Evolutionary conservation across 129 eudicot genomes (phyloP).

Genomic region (Chrysanthemum lavandulifolium): DNA sequence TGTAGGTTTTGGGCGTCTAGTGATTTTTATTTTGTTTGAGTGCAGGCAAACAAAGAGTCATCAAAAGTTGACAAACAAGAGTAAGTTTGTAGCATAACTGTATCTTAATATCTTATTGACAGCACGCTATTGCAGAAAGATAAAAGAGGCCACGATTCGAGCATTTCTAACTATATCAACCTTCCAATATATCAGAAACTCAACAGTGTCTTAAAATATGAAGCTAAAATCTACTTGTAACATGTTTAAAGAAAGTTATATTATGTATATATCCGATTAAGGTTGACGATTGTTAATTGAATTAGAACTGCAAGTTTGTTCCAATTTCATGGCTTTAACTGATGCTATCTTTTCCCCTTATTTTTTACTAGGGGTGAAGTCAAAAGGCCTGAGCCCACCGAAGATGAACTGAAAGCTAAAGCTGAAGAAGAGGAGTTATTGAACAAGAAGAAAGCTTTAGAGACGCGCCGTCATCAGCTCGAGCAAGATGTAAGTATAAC

Average conservation of each 20-base stretch:
- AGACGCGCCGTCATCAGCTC: constrained; percentile 55
- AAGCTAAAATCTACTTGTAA: no score
- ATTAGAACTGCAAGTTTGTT: no score
- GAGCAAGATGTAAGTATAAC: constrained; percentile 65
- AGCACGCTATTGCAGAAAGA: no score
- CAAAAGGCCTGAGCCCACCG: constrained; percentile 47
- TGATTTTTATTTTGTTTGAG: constrained; percentile 24
- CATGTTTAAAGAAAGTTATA: no score
- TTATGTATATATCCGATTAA: no score
- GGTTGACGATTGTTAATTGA: no score
- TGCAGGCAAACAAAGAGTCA: constrained; percentile 63
- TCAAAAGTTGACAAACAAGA: constrained; percentile 53
- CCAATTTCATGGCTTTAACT: no score
- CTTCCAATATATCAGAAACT: no score
- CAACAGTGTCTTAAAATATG: no score
- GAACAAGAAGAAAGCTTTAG: constrained; percentile 53
- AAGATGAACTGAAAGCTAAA: constrained; percentile 42
- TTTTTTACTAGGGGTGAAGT: constrained; percentile 47
- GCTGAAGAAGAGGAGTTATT: constrained; percentile 45
- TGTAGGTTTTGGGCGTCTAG: not conserved
- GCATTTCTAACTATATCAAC: no score
- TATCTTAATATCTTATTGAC: not conserved
- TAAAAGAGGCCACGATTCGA: no score
- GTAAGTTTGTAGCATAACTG: constrained; percentile 46
- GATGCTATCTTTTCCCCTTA: no score